Base-by-base conservation (phyloP, 2,329 filamentous ascomycete genomes). In the Venturiaceae sp. region DNA sequence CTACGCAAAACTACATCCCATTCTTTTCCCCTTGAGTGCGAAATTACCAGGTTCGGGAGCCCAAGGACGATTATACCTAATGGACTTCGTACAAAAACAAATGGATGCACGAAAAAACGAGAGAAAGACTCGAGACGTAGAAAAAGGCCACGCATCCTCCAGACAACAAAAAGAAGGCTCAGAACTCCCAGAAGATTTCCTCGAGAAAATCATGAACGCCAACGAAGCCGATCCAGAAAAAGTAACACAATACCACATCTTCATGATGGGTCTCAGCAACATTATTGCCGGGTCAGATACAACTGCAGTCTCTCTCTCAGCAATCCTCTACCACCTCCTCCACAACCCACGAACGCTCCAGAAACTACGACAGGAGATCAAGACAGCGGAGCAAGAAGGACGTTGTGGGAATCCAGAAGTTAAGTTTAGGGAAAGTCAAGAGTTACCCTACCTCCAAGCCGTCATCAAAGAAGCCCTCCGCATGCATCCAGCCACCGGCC, bases 371-470 rank as follows among this genome's bases (percentile, higher is more conserved):
- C 36, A 61, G 0, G 74, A 76, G 59, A 66, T 76, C 5, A n/a
- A n/a, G n/a, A n/a, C n/a, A n/a, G n/a, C n/a, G n/a, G 69, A 70
- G 14, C 57, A 64, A 30, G 62, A 62, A 3, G 58, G 37, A 21
- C 30, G 66, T 13, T 64, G 70, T 23, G 62, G 66, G n/a, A 65
- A 64, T 0, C 59, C 74, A 1, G 69, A 66, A 0, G 33, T 34
- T 14, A 34, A 34, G 7, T 46, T 46, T 26, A 6, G 28, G 6
- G 73, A 74, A 62, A 71, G 62, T 3, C 74, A 71, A 39, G 68
- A 68, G 16, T 69, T 79, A 64, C 77, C 77, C 0, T 83, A 82
- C 60, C 69, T 82, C n/a, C 74, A 82, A 60, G 79, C 79, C 0
- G 73, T 77, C 2, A 75, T 82, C 39, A 80, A 81, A 55, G 80